A percentile compares a stretch with the other conserved stretches of the same genome.
These are phyloP conservation scores for Apostasia shenzhenica DNA, from an alignment of 106 monocot species.

Conservation along the genomic window DNA sequence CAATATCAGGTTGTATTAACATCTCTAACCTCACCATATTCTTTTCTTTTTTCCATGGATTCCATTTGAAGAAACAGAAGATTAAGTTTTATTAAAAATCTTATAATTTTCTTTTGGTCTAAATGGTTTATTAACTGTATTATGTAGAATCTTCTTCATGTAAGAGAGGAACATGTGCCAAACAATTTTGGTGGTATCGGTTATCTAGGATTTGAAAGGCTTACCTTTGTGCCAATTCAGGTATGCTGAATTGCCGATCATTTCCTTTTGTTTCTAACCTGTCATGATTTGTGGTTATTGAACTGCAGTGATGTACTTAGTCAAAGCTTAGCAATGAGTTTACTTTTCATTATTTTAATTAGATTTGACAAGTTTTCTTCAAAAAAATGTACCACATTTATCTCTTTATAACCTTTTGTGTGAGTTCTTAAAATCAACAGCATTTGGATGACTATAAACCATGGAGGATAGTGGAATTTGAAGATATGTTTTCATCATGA, in stretches of 20 bases:
- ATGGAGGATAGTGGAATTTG: no score
- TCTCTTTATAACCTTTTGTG: no score
- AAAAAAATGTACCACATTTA: no score
- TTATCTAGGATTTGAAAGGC: constrained; percentile 90
- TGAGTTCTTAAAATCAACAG: no score
- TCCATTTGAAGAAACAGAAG: background rate
- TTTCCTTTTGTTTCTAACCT: no score
- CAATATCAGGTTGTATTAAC: no score
- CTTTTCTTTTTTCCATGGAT: no score
- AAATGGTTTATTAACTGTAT: background rate
- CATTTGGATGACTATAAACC: no score
- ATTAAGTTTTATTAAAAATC: background rate
- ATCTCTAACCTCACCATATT: no score
- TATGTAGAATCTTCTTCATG: constrained; percentile 79
- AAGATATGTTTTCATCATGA: no score
- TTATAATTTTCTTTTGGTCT: background rate
- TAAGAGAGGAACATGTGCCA: constrained; percentile 63
- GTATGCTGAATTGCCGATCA: constrained; percentile 17
- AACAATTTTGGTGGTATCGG: constrained; percentile 72
- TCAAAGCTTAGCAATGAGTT: background rate
- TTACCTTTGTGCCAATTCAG: constrained; percentile 94
- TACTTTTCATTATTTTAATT: background rate
- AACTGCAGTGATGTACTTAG: background rate
- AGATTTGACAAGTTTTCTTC: background rate
- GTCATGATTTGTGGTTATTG: background rate